These are phyloP conservation scores for Talaromyces sp. DNA, from an alignment of 2,329 filamentous ascomycete species.

Conservation along the genomic window DNA sequence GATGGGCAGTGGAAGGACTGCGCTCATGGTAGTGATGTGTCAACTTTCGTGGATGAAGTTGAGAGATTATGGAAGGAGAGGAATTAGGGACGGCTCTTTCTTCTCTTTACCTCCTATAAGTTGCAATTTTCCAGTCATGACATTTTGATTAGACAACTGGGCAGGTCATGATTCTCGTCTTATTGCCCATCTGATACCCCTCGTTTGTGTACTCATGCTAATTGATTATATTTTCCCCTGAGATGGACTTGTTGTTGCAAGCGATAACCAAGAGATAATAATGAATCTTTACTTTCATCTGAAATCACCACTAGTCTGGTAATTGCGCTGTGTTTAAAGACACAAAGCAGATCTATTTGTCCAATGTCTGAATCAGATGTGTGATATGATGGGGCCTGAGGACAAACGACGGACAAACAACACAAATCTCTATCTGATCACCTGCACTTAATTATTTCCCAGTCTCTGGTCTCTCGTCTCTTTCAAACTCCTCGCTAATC, in stretches of 20 bases:
- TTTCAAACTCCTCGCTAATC: neutral
- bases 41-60: slow-evolving; percentile 72
- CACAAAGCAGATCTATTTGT: neutral
- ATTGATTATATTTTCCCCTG: too few relatives aligned
- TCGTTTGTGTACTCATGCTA: neutral
- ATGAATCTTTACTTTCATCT: neutral
- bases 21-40: slow-evolving; percentile 53
- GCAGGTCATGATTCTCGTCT: neutral
- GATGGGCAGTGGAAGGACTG: slow-evolving; percentile 77
- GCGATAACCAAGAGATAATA: neutral
- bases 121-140: neutral
- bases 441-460: too few relatives aligned
- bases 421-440: neutral
- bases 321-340: neutral
- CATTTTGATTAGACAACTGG: neutral
- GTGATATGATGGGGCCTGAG: neutral
- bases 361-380: neutral
- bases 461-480: neutral
- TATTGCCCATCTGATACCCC: slow-evolving; percentile 3
- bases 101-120: neutral
- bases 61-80: slow-evolving; percentile 61
- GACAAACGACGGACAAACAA: slow-evolving; percentile 1
- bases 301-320: neutral
- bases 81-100: slow-evolving; percentile 24
- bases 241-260: neutral